Evolutionary conservation across 768 basidiomycete species (phyloP).

Genomic region (Holtermannia corniformis): DNA sequence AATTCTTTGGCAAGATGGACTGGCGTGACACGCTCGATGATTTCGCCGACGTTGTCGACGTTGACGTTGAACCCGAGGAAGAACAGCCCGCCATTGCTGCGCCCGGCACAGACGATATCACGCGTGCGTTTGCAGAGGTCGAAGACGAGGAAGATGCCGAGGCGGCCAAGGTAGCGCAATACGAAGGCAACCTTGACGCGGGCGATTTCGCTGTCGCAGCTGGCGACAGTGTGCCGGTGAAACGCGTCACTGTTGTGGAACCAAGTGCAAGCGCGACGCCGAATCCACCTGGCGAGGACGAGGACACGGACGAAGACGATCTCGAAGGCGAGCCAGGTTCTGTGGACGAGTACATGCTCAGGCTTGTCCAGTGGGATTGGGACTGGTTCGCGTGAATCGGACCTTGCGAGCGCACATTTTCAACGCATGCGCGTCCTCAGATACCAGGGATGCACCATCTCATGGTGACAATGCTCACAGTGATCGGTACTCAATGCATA

Average conservation of each 20-base stretch:
- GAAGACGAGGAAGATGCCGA: constrained; percentile 81
- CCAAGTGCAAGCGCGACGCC: constrained; percentile 1
- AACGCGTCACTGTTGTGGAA: background rate
- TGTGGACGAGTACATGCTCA: constrained; percentile 75
- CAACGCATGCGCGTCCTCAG: too few relatives aligned
- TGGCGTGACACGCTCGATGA: constrained; percentile 78
- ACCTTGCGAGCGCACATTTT: too few relatives aligned
- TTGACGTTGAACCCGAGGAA: constrained; percentile 45
- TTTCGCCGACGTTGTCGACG: constrained; percentile 30
- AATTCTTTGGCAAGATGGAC: constrained; percentile 49
- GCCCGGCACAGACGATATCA: background rate
- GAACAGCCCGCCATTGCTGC: constrained; percentile 8
- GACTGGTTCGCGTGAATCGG: constrained; percentile 27
- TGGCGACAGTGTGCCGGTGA: constrained; percentile 4
- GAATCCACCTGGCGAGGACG: constrained; percentile 8
- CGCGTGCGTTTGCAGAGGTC: constrained; percentile 64
- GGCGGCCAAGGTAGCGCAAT: constrained; percentile 70
- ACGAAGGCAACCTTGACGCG: constrained; percentile 73
- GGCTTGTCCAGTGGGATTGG: constrained; percentile 42
- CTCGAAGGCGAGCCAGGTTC: constrained; percentile 56
- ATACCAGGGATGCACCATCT: too few relatives aligned
- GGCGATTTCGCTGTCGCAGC: constrained; percentile 43
- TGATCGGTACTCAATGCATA: too few relatives aligned
- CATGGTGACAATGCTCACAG: too few relatives aligned
- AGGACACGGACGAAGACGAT: constrained; percentile 38